Conservation (phyloP, 2,329 filamentous ascomycete genomes). For the Zarea fungicola region DNA sequence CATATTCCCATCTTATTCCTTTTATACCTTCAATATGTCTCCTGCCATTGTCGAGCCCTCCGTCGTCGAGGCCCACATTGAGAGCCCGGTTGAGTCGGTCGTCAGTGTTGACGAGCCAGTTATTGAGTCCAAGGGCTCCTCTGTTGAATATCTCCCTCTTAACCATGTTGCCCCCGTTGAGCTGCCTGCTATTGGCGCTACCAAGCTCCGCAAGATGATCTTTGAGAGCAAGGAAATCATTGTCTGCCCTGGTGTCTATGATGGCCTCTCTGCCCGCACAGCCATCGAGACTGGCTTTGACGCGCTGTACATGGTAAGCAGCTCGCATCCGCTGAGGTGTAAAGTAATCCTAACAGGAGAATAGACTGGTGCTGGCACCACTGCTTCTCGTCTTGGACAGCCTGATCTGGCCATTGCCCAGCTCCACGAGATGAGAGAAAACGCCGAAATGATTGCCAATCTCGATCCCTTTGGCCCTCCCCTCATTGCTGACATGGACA, state of each 20-base stretch:
- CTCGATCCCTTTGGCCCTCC: slow-evolving; percentile 50
- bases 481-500: slow-evolving; percentile 57
- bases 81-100: neutral
- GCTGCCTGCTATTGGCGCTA: slow-evolving; percentile 21
- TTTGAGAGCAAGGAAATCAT: slow-evolving; percentile 39
- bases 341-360: neutral
- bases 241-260: slow-evolving; percentile 62
- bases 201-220: slow-evolving; percentile 37
- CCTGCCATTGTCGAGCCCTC: slow-evolving; percentile 7
- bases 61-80: slow-evolving; percentile 3
- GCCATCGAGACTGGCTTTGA: slow-evolving; percentile 58
- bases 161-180: slow-evolving; percentile 13
- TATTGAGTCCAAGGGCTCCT: slow-evolving; percentile 11
- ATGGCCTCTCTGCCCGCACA: slow-evolving; percentile 61
- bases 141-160: slow-evolving; percentile 13
- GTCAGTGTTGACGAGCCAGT: neutral
- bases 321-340: neutral
- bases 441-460: slow-evolving; percentile 59
- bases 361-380: slow-evolving; percentile 59
- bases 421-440: slow-evolving; percentile 57
- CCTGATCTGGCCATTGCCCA: slow-evolving; percentile 60
- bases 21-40: slow-evolving; percentile 4
- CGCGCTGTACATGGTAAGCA: slow-evolving; percentile 59
- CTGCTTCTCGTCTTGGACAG: slow-evolving; percentile 55
- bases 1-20: neutral